phyloP scores from a whole-genome alignment of 177 flowering plant genomes.

The Vitis hybrid region DNA sequence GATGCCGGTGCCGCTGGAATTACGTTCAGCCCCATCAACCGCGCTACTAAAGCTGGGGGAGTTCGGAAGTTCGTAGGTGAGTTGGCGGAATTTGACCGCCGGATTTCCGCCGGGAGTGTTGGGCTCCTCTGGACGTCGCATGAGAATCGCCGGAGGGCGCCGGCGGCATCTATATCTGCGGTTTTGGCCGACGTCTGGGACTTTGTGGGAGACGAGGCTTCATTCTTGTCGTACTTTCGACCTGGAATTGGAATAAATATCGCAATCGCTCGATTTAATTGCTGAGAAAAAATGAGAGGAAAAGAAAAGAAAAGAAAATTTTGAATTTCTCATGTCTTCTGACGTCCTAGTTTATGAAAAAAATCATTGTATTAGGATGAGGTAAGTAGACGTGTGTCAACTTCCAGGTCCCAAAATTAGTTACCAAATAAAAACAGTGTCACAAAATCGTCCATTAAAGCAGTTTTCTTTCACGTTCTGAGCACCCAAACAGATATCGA shows the following conservation, averaged over 20 bases:
- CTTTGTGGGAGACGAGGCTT: not conserved
- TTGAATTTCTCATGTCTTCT: not conserved
- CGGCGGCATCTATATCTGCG: not conserved
- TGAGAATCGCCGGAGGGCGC: constrained; percentile 18
- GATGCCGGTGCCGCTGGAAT: constrained; percentile 11
- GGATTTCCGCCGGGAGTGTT: constrained; percentile 51
- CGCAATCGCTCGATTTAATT: not conserved
- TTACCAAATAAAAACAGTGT: too few species aligned
- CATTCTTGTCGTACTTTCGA: constrained; percentile 22
- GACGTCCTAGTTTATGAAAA: not conserved
- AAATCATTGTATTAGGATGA: not conserved
- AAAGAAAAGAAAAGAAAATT: not conserved
- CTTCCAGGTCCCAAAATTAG: too few species aligned
- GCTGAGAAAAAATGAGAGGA: not conserved
- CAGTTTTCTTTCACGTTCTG: too few species aligned
- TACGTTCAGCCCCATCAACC: constrained; percentile 56
- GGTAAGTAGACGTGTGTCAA: too few species aligned
- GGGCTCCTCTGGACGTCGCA: constrained; percentile 49
- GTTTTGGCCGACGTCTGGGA: not conserved
- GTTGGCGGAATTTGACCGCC: constrained; percentile 26
- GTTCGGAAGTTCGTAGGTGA: constrained; percentile 14
- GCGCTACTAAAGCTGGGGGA: constrained; percentile 40
- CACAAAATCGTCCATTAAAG: too few species aligned
- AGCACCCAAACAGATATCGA: too few species aligned
- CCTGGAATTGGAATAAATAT: constrained; percentile 16